These are phyloP conservation scores for Tricholomella constricta DNA, from an alignment of 768 basidiomycete species.

Conservation along the genomic window DNA sequence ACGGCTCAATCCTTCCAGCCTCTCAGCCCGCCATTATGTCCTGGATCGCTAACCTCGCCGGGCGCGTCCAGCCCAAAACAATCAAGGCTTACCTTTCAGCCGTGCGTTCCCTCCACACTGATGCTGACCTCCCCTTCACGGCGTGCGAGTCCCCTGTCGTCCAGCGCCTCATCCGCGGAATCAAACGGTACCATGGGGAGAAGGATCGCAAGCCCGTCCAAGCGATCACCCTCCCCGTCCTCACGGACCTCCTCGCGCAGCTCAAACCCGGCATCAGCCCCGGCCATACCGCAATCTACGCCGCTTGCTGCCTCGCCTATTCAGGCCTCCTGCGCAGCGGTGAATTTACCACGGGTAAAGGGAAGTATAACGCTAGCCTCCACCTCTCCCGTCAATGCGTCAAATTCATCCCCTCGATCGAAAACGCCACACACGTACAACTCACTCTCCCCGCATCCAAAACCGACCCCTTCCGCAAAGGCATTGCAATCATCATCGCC, in stretches of 20 bases:
- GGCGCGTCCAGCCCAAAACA: slow-evolving; percentile 13
- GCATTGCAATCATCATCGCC: slow-evolving; percentile 15
- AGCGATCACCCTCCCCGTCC: slow-evolving; percentile 24
- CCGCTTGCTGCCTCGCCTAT: slow-evolving; percentile 21
- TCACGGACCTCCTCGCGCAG: slow-evolving; percentile 12
- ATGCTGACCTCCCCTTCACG: slow-evolving; percentile 26
- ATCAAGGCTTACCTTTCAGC: slow-evolving; percentile 23
- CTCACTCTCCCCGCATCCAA: slow-evolving; percentile 36
- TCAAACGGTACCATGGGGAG: slow-evolving; percentile 32
- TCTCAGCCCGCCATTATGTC: slow-evolving; percentile 15
- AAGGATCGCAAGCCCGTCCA: slow-evolving; percentile 21
- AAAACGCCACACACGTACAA: slow-evolving; percentile 22
- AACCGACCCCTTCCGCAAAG: slow-evolving; percentile 36
- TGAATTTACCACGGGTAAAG: not conserved
- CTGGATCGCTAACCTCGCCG: slow-evolving; percentile 21
- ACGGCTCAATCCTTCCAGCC: not conserved
- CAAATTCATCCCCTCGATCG: slow-evolving; percentile 27
- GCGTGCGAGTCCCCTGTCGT: slow-evolving; percentile 26
- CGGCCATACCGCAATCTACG: slow-evolving; percentile 12
- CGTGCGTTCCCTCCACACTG: slow-evolving; percentile 31
- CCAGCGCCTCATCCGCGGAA: slow-evolving; percentile 31
- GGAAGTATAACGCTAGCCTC: slow-evolving; percentile 6
- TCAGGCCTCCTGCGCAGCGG: slow-evolving; percentile 8
- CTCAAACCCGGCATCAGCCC: not conserved
- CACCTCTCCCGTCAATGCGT: slow-evolving; percentile 27